Conservation (phyloP, 2,329 filamentous ascomycete species). For the Botrytis aclada region DNA sequence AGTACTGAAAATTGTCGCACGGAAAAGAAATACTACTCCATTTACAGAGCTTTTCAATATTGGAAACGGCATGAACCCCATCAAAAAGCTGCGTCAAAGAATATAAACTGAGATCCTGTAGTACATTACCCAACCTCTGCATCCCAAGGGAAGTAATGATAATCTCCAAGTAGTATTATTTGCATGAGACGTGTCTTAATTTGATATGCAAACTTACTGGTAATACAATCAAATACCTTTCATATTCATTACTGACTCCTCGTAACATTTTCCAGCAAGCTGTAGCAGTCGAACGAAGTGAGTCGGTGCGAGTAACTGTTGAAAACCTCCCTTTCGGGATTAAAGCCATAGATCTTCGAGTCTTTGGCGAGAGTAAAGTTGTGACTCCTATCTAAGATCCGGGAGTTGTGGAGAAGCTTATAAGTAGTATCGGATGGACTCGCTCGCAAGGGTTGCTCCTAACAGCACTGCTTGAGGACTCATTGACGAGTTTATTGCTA, state of each 20-base stretch:
- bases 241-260: neutral
- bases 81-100: neutral
- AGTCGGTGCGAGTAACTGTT: neutral
- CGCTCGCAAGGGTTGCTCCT: neutral
- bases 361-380: rapidly evolving
- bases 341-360: neutral
- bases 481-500: neutral
- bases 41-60: neutral
- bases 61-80: too few species aligned
- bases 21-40: neutral
- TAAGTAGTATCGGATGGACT: neutral
- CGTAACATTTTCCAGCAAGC: neutral
- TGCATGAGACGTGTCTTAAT: neutral
- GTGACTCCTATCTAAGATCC: too few species aligned
- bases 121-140: neutral
- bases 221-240: neutral
- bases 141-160: neutral
- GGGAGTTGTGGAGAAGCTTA: neutral
- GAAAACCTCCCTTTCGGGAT: neutral
- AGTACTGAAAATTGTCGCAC: neutral
- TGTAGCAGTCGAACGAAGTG: neutral
- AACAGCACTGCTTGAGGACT: too few species aligned
- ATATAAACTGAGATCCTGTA: too few species aligned
- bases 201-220: neutral
- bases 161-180: neutral